Evolutionary conservation across 2,329 filamentous ascomycete genomes (phyloP).

Genomic region (Ophiostoma piceae): DNA sequence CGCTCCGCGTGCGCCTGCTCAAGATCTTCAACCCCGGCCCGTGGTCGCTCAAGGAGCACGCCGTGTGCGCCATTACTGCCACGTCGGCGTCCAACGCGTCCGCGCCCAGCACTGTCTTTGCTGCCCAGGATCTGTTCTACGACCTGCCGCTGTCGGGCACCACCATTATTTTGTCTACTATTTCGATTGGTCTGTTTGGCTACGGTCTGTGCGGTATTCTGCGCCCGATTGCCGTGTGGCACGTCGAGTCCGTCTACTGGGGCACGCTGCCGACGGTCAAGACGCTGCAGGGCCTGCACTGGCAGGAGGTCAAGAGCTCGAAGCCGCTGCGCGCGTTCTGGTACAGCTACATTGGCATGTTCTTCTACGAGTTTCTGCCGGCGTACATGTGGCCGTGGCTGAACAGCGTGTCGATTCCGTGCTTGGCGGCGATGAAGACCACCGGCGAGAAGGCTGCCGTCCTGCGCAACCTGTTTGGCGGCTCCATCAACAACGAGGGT

Average conservation of each 20-base stretch:
- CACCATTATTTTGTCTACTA: constrained; percentile 45
- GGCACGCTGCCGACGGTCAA: constrained; percentile 48
- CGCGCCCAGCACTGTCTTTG: constrained; percentile 40
- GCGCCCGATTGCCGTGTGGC: constrained; percentile 51
- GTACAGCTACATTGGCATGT: constrained; percentile 42
- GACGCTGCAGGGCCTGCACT: constrained; percentile 50
- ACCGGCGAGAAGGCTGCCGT: constrained; percentile 41
- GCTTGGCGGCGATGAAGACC: constrained; percentile 48
- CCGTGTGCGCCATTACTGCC: constrained; percentile 50
- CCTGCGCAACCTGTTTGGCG: constrained; percentile 48
- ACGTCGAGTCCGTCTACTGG: constrained; percentile 55
- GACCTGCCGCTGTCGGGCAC: constrained; percentile 41
- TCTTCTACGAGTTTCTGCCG: constrained; percentile 48
- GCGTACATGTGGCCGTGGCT: constrained; percentile 53
- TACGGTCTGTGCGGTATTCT: constrained; percentile 51
- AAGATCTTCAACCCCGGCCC: constrained; percentile 48
- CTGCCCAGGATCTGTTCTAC: constrained; percentile 49
- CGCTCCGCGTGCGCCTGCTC: constrained; percentile 38
- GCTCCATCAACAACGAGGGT: constrained; percentile 48
- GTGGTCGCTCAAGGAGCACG: constrained; percentile 53
- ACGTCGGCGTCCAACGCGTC: constrained; percentile 49
- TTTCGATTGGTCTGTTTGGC: constrained; percentile 52
- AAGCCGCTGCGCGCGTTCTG: constrained; percentile 50
- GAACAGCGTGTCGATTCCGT: constrained; percentile 51
- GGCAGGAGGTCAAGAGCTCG: constrained; percentile 46